phyloP scores from a whole-genome alignment of 2,329 filamentous ascomycete species.

The Tolypocladium capitatum region DNA sequence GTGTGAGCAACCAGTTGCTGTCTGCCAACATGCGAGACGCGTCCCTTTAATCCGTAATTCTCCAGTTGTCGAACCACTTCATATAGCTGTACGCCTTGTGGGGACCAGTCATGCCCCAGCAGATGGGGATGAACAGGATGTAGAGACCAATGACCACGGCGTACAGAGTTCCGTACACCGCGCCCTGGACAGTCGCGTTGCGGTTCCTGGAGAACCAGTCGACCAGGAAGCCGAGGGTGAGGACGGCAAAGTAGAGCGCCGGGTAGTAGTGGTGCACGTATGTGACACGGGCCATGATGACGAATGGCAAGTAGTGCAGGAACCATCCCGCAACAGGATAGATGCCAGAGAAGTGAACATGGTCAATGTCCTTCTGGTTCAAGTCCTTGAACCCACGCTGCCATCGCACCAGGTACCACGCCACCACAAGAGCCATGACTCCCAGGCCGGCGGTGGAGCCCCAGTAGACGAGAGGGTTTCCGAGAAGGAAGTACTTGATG shows the following conservation, averaged over 20 bases:
- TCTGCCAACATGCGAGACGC: constrained; percentile 1
- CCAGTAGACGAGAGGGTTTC: constrained; percentile 96
- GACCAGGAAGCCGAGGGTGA: constrained; percentile 73
- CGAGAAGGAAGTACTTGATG: constrained; percentile 96
- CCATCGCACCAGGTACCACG: constrained; percentile 87
- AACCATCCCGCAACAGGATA: constrained; percentile 93
- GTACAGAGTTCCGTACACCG: constrained; percentile 65
- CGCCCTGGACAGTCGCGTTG: constrained; percentile 48
- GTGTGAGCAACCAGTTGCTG: background rate
- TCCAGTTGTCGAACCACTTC: constrained; percentile 88
- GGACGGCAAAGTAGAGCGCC: constrained; percentile 91
- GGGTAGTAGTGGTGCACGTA: constrained; percentile 99
- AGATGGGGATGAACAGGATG: constrained; percentile 81
- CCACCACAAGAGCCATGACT: constrained; percentile 56
- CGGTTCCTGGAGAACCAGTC: constrained; percentile 70
- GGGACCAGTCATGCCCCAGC: constrained; percentile 85
- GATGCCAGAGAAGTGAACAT: constrained; percentile 84
- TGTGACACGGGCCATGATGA: constrained; percentile 95
- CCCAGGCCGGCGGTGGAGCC: constrained; percentile 70
- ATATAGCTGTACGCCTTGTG: constrained; percentile 79
- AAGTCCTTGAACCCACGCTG: constrained; percentile 88
- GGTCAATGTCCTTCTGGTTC: constrained; percentile 67
- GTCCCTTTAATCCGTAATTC: constrained; percentile 49
- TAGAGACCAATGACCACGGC: constrained; percentile 66
- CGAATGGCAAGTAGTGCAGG: constrained; percentile 89